These are phyloP conservation scores for Penicillium vulpinum DNA, from an alignment of 2,329 filamentous ascomycete species.

Conservation along the genomic window DNA sequence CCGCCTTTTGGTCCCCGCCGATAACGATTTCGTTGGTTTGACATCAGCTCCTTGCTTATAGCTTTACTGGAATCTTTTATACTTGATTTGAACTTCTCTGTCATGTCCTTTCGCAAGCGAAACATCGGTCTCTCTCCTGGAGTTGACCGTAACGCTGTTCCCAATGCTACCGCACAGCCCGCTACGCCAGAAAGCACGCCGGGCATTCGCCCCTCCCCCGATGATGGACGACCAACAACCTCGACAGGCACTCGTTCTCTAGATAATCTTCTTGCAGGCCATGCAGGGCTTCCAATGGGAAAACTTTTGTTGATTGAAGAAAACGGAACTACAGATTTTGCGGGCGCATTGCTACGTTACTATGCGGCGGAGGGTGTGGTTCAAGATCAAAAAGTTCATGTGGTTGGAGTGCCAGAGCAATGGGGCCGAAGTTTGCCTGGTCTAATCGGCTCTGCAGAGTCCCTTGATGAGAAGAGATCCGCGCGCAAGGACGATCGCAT, in stretches of 20 bases:
- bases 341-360: slow-evolving; percentile 77
- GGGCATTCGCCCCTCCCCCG: slow-evolving; percentile 77
- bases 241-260: slow-evolving; percentile 88
- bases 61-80: neutral
- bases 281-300: slow-evolving; percentile 80
- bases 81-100: slow-evolving; percentile 7
- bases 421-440: slow-evolving; percentile 87
- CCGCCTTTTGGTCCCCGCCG: slow-evolving; percentile 27
- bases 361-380: slow-evolving; percentile 91
- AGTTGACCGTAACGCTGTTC: slow-evolving; percentile 32
- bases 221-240: slow-evolving; percentile 83
- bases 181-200: slow-evolving; percentile 38
- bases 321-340: slow-evolving; percentile 90
- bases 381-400: slow-evolving; percentile 85
- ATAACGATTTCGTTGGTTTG: slow-evolving; percentile 21
- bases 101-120: slow-evolving; percentile 69
- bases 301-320: slow-evolving; percentile 81
- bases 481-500: slow-evolving; percentile 68
- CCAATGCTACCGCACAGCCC: slow-evolving; percentile 28
- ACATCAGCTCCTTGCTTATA: neutral
- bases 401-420: slow-evolving; percentile 73
- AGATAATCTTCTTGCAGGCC: slow-evolving; percentile 80
- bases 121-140: slow-evolving; percentile 58
- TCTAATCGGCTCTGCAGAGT: slow-evolving; percentile 55
- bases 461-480: slow-evolving; percentile 44